Evolutionary conservation across 2,329 filamentous ascomycete genomes (phyloP), one percentile per base, ranked within the genome.

Genomic region (Pseudogymnoascus sp.): DNA sequence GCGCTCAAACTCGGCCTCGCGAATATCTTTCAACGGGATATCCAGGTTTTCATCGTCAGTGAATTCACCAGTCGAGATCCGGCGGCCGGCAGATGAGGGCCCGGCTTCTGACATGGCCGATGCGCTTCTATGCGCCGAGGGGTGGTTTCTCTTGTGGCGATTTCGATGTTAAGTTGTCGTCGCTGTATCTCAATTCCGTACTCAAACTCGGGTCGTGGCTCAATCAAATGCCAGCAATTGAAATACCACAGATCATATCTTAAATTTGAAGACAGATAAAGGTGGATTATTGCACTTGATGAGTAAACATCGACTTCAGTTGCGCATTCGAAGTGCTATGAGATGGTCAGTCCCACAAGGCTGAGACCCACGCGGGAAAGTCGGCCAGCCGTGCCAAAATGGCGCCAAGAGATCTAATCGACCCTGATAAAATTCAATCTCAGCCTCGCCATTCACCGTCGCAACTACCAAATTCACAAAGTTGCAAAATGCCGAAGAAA

Each of bases 401-500:
- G 10, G n/a, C 48, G 48, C 48, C 48, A 35, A 55, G 48, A 55
- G 48, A 55, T 55, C 48, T 55, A 55, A 55, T 55, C 48, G 48
- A 55, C 29, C 29, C 8, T 55, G 48, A 55, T 55, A 55, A 55
- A 61, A 58, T 31, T 48, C 8, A 33, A 44, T 61, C 42, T 48
- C 38, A 61, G 59, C 59, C 38, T 55, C 17, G 38, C 29, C 42
- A 27, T 61, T 61, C 59, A 61, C 29, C 42, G 35, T 48, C 21
- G 31, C 59, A 35, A 36, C 61, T 55, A 35, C 61, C 61, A 29
- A 29, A 35, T 38, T 35, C 25, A 61, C 31, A 65, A 55, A 55
- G 17, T 12, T 8, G 59, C 65, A 76, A 63, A 35, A 95, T 95
- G 91, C 91, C 91, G 74, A 90, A 93, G 78, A 95, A 95, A 77